Percentiles rank a stretch among this genome's conserved stretches.
phyloP scores from a whole-genome alignment of 2,329 filamentous ascomycete genomes.

The Amesomyces nigricolor region DNA sequence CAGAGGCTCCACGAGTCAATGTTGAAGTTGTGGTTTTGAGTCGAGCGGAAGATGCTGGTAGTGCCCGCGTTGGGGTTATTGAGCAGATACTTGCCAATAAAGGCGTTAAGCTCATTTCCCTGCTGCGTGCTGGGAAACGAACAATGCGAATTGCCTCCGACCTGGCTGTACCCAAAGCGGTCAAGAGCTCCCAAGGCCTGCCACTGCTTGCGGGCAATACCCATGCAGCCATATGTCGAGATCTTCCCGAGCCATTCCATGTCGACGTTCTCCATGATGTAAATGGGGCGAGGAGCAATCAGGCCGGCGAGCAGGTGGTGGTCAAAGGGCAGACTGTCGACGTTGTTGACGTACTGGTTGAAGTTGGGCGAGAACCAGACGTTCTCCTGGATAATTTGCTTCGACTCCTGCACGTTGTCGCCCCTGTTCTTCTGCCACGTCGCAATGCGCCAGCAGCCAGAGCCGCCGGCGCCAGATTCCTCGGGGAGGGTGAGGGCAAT shows the following conservation, averaged over 20 bases:
- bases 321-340: slow-evolving; percentile 43
- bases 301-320: slow-evolving; percentile 49
- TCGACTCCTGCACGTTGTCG: slow-evolving; percentile 42
- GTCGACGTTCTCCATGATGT: slow-evolving; percentile 46
- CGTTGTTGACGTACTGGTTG: slow-evolving; percentile 47
- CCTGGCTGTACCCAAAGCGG: slow-evolving; percentile 45
- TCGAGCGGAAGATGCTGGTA: slow-evolving; percentile 22
- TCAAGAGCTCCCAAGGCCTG: slow-evolving; percentile 42
- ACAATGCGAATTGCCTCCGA: slow-evolving; percentile 45
- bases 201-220: slow-evolving; percentile 41
- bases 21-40: slow-evolving; percentile 21
- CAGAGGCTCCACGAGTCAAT: slow-evolving; percentile 23
- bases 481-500: slow-evolving; percentile 46
- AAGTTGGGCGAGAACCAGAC: slow-evolving; percentile 47
- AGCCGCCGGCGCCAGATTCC: slow-evolving; percentile 45
- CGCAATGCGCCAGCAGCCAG: slow-evolving; percentile 40
- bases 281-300: slow-evolving; percentile 44
- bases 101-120: slow-evolving; percentile 41
- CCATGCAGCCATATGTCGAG: slow-evolving; percentile 46
- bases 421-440: slow-evolving; percentile 34
- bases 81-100: slow-evolving; percentile 44
- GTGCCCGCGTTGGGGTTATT: slow-evolving; percentile 20
- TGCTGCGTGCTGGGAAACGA: slow-evolving; percentile 41
- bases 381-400: slow-evolving; percentile 48
- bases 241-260: slow-evolving; percentile 47